These are phyloP conservation scores for Elaphomyces granulatus DNA, from an alignment of 495 filamentous ascomycete species.

Conservation along the genomic window DNA sequence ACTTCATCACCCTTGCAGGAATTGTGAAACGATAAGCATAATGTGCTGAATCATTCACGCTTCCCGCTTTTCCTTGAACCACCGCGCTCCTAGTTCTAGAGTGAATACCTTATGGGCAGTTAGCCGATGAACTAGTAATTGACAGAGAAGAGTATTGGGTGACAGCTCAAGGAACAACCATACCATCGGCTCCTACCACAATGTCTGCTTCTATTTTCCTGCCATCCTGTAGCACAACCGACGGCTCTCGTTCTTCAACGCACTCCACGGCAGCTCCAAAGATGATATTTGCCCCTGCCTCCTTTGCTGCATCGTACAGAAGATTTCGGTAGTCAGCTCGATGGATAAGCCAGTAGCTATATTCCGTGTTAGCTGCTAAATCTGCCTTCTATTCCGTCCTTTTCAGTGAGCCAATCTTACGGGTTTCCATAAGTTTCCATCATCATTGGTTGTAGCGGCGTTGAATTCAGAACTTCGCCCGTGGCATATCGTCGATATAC, in stretches of 20 bases:
- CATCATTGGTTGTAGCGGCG: not conserved
- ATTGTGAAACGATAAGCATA: not conserved
- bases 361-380: not conserved
- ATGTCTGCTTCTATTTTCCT: constrained; percentile 16
- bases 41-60: not conserved
- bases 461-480: constrained; percentile 11
- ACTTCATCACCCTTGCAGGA: not conserved
- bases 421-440: constrained; percentile 8
- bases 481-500: constrained; percentile 30
- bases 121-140: too few relatives aligned
- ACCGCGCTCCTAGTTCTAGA: not conserved
- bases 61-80: not conserved
- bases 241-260: constrained; percentile 6
- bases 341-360: constrained; percentile 30
- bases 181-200: constrained; percentile 33
- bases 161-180: too few relatives aligned
- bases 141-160: too few relatives aligned
- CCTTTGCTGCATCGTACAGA: constrained; percentile 16
- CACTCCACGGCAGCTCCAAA: constrained; percentile 15
- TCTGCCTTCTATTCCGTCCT: too few relatives aligned
- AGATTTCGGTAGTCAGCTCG: constrained; percentile 28
- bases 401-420: constrained; percentile 17
- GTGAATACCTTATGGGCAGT: not conserved
- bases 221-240: constrained; percentile 11
- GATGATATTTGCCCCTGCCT: constrained; percentile 20